Base-by-base conservation (phyloP, 345 rosid species). In the Salix dunnii region DNA sequence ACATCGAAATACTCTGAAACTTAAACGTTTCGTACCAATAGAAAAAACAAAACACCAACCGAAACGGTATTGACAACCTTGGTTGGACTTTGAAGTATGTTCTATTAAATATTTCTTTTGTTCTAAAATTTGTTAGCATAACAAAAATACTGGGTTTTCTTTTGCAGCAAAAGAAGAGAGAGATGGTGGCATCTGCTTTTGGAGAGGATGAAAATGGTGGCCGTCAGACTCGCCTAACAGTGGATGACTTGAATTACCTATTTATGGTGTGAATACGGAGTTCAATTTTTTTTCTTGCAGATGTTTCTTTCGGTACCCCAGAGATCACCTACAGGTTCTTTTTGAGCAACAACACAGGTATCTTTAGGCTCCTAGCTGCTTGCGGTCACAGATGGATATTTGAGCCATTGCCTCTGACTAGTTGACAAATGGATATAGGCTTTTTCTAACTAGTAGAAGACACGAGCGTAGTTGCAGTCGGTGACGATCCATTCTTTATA, bases 171-270 rank as follows among this genome's bases (percentile, higher is more conserved):
- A 91, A 93, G 90, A 95, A 95, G 89, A 90, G 97, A 84, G 88
- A 76, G 86, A 91, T 96, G 98, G 97, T 93, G 36, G 90, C 98
- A 17, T 92, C 96, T 70, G 99, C 98, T 42, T 91, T 96, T 67
- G 99, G 97, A 73, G 99, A 96, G 84, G 99, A 95, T 74, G 94
- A 92, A 79, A 85, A 73, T 2, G 96, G 90, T 30, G 82, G 92
- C 80, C 77, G 87, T 55, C 94, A 89, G 87, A 88, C 94, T 78
- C 94, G 93, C 65, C 90, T 96, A 46, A 93, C 94, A 0, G 94
- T 91, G 63, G 97, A 96, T 18, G 98, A 92, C 87, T 79, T 93
- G 90, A 86, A 80, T 65, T 93, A 93, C 89, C 84, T 96, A 78
- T 96, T 96, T 76, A 91, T 85, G 92, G 93, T 82, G 35, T 91